These are phyloP conservation scores for Komagataella pseudopastoris DNA, from an alignment of 805 yeast genomes.

Conservation along the genomic window DNA sequence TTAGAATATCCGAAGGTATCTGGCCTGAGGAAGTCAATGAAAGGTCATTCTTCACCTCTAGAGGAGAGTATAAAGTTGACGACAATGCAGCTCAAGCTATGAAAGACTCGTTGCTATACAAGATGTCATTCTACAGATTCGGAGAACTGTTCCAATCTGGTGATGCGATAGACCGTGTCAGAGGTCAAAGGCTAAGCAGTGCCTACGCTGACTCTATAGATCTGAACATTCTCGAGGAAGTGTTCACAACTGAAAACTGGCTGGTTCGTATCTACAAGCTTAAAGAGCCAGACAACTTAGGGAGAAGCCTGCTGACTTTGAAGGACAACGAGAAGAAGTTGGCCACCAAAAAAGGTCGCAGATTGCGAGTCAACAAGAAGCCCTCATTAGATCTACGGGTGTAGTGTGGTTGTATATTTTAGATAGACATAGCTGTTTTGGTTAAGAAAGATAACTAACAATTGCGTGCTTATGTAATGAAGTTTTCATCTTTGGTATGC, in stretches of 20 bases:
- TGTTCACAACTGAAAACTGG: conserved; percentile 93
- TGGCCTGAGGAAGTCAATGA: conserved; percentile 99
- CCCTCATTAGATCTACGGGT: conserved; percentile 17
- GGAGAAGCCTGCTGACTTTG: conserved; percentile 59
- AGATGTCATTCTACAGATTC: conserved; percentile 84
- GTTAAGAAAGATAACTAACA: not conserved
- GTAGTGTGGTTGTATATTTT: conserved; percentile 1
- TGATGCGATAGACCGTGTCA: conserved; percentile 71
- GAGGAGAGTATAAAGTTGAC: conserved; percentile 86
- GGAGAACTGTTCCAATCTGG: conserved; percentile 52
- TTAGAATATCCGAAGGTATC: conserved; percentile 94
- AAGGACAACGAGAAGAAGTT: conserved; percentile 32
- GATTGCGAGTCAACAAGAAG: conserved; percentile 13
- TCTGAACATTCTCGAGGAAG: conserved; percentile 81
- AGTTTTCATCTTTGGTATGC: not conserved
- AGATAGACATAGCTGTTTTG: not conserved
- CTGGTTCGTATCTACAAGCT: conserved; percentile 88
- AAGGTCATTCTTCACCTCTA: conserved; percentile 65
- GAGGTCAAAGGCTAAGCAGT: conserved; percentile 46
- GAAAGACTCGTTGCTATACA: conserved; percentile 87
- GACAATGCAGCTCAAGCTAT: conserved; percentile 69
- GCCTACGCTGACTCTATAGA: conserved; percentile 27
- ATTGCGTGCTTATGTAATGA: not conserved
- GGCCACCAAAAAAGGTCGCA: conserved; percentile 10
- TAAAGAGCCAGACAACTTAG: conserved; percentile 76